Base-by-base conservation (phyloP, 2,329 filamentous ascomycete species). In the Colletotrichum spinosum region DNA sequence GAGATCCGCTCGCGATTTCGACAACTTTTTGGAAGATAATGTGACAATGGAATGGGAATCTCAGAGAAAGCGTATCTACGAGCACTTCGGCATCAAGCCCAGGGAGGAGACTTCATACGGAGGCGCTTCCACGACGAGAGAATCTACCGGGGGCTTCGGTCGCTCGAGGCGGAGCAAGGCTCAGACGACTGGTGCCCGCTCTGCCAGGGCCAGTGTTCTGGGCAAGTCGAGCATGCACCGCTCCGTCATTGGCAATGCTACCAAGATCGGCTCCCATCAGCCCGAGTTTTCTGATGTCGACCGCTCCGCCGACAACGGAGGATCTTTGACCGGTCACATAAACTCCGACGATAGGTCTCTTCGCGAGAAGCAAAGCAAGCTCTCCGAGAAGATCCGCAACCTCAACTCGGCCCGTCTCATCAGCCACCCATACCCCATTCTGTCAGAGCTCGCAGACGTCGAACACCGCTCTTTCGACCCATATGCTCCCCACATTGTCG, bases 11-110 rank as follows among this genome's bases (percentile, higher is more conserved):
- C 89, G 90, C 60, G 96, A 98, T 74, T 98, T 99, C 75, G 94
- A 99, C 76, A 87, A 88, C 67, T 98, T 97, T 76, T 84, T 99
- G 60, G 94, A 98, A 76, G 94, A 97, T 72, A 97, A 97, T 74
- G 90, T 98, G 54, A 93, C 94, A 37, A 90, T 97, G 82, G 94
- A 98, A 76, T 98, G 96, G 94, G 94, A 97, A 71, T 90, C 92
- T 13, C 95, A 98, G 80, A 90, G 95, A 68, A 93, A 92, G 77
- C 90, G 90, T 70, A 97, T 99, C 69, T 98, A 97, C 78, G 90
- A 97, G 73, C 96, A 99, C 78, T 98, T 99, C 77, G 96, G 96
- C 12, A 91, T 99, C 74, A 90, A 89, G 74, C 81, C 86, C 6
- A 81, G 82, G 33, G 86, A 89, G 52, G 84, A 84, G 38, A 67